Base-by-base conservation (phyloP, 805 yeast species). In the Saccharomyces mikatae region DNA sequence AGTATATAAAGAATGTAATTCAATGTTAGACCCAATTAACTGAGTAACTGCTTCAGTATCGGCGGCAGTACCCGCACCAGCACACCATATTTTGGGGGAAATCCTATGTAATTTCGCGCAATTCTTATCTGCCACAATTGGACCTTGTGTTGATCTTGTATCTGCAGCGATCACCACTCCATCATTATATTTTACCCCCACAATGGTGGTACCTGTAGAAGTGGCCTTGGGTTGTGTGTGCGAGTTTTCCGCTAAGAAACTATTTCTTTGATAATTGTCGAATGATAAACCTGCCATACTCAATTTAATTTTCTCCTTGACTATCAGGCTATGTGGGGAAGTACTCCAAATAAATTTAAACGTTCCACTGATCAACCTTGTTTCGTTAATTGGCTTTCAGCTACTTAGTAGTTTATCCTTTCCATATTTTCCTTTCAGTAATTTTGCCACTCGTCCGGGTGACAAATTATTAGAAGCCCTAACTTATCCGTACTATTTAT, bases 31-130 rank as follows among this genome's bases (percentile, higher is more conserved):
- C 41, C 89, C 82, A 62, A 90, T 90, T 67, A 94, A 78, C 71
- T 90, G 96, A 4, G 99, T 94, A 8, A 94, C 98, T 83, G 90
- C 89, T 71, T 94, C 98, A 11, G 97, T 94, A 70, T 94, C 99
- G 6, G 99, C 98, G 30, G 99, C 99, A n/a, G 99, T 94, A 71
- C 99, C 99, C 2, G 99, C 99, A 66, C 99, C 99, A 52, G 99
- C 99, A 83, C 99, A 92, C 97, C 97, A 92, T 69, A 91, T 90
- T 66, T 80, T 81, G 9, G 97, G 96, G 6, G 96, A 80, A 60
- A 91, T 78, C 62, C 95, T 76, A 74, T 92, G 97, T 60, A 94
- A 78, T 73, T 92, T 92, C 68, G 90, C 97, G 78, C 97, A 91
- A 76, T 94, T 94, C 77, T 94, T 94, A 74, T 94, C 98, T 6